Evolutionary conservation across 345 rosid genomes (phyloP).

Genomic region (Salix exigua): DNA sequence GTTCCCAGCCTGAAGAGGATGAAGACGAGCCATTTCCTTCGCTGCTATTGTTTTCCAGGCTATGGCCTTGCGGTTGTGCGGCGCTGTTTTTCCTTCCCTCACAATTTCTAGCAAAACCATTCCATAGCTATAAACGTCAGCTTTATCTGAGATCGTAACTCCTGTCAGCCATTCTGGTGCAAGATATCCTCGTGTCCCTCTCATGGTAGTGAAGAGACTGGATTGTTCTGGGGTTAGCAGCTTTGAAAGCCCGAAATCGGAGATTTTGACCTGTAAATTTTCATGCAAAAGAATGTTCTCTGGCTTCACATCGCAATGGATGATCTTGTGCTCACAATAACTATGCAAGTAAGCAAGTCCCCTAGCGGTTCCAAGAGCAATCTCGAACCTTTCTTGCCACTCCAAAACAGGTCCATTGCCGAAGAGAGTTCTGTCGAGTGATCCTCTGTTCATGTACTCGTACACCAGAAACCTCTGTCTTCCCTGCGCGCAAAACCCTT

Average conservation of each 20-base stretch:
- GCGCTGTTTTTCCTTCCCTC: conserved; percentile 4
- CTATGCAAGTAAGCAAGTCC: conserved; percentile 24
- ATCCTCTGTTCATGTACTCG: conserved; percentile 23
- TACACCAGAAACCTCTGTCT: conserved; percentile 25
- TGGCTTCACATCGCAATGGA: conserved; percentile 30
- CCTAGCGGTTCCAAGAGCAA: conserved; percentile 27
- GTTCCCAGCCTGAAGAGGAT: neutral
- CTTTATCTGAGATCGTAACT: conserved; percentile 21
- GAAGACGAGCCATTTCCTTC: conserved; percentile 15
- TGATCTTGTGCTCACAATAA: conserved; percentile 16
- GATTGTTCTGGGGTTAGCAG: conserved; percentile 24
- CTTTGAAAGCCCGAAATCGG: conserved; percentile 31
- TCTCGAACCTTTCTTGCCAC: conserved; percentile 19
- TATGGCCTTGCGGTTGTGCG: conserved; percentile 1
- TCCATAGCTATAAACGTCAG: conserved; percentile 7
- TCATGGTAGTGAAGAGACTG: conserved; percentile 24
- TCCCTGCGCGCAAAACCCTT: conserved; percentile 26
- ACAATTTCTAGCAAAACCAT: too few relatives aligned
- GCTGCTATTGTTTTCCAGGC: conserved; percentile 14
- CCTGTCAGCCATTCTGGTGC: conserved; percentile 29
- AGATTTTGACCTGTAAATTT: conserved; percentile 21
- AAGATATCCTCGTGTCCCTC: conserved; percentile 28
- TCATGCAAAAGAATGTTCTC: conserved; percentile 26
- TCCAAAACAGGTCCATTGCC: too few relatives aligned
- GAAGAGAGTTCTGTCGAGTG: too few relatives aligned